These are phyloP conservation scores for Dothistroma pini DNA, from an alignment of 2,329 filamentous ascomycete species.

Conservation along the genomic window DNA sequence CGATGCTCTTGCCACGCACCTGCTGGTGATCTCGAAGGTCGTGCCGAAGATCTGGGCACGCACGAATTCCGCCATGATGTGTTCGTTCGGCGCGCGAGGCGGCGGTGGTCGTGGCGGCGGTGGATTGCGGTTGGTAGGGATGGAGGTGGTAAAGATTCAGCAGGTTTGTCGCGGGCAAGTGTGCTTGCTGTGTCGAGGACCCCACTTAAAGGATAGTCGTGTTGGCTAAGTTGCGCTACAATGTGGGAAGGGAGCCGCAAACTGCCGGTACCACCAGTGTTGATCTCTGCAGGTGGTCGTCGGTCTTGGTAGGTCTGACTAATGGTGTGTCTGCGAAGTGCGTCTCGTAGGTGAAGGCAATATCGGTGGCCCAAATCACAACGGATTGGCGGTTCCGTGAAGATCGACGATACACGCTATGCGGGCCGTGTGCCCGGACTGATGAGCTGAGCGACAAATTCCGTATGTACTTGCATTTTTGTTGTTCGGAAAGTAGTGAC, in stretches of 20 bases:
- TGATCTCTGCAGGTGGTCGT: background rate
- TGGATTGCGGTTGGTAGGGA: background rate
- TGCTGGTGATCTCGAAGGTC: constrained; percentile 98
- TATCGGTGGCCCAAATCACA: background rate
- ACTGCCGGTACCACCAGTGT: background rate
- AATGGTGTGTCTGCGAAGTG: background rate
- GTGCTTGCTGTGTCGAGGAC: background rate
- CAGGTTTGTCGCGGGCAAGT: too few species aligned
- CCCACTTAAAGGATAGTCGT: background rate
- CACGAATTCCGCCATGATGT: constrained; percentile 92
- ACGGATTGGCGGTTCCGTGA: background rate
- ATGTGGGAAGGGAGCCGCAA: background rate
- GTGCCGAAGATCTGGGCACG: constrained; percentile 99
- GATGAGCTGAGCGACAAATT: background rate
- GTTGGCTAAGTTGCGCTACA: background rate
- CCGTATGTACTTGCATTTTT: background rate
- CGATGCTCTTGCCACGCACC: constrained; percentile 53
- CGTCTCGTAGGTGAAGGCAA: constrained; percentile 1
- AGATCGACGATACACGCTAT: background rate
- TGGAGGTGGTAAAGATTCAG: background rate
- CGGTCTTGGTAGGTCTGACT: background rate
- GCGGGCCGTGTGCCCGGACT: background rate
- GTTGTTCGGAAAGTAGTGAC: background rate
- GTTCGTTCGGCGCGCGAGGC: constrained; percentile 8
- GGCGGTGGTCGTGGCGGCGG: background rate